phyloP scores from a whole-genome alignment of 164 flowering plant species.

The Dillenia suffruticosa region DNA sequence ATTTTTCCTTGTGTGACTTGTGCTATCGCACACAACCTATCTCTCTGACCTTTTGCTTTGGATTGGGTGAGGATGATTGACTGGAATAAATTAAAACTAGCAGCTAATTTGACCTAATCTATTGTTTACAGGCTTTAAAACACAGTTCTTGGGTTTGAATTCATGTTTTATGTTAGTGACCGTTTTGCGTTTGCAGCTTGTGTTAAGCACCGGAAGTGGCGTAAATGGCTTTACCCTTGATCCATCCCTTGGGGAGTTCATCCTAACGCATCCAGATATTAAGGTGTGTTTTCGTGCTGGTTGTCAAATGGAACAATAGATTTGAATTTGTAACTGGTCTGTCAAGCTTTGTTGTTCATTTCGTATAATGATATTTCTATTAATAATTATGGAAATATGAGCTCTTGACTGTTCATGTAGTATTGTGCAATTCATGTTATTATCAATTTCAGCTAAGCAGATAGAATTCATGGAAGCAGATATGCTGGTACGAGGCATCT shows the following conservation, averaged over 20 bases:
- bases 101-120: background rate
- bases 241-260: constrained; percentile 98
- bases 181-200: constrained; percentile 50
- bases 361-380: no score
- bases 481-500: no score
- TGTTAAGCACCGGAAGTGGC: constrained; percentile 86
- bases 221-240: constrained; percentile 97
- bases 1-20: constrained; percentile 2
- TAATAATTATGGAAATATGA: no score
- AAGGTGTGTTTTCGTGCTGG: constrained; percentile 44
- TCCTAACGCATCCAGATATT: constrained; percentile 92
- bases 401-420: no score
- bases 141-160: background rate
- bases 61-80: background rate
- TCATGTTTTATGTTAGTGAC: background rate
- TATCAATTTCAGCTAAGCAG: no score
- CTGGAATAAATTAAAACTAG: background rate
- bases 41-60: background rate
- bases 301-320: background rate
- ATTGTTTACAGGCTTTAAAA: no score
- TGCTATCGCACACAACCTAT: background rate
- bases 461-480: no score
- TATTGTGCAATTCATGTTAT: no score
- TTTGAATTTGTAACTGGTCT: no score
- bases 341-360: no score